phyloP scores from a whole-genome alignment of 495 filamentous ascomycete species.

The Tuber umbilicatum region DNA sequence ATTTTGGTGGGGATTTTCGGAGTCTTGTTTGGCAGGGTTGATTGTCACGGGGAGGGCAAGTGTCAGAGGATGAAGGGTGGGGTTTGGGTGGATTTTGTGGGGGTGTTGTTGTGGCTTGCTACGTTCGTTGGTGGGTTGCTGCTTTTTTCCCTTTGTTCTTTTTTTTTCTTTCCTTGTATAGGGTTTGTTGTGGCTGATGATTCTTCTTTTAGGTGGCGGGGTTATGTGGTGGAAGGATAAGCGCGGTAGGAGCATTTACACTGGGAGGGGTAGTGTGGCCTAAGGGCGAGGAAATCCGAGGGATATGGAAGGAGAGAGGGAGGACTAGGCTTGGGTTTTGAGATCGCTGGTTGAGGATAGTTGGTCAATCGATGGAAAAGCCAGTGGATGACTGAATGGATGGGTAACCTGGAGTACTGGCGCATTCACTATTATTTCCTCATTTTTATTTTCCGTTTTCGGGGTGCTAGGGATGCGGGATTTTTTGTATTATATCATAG shows the following conservation, averaged over 20 bases:
- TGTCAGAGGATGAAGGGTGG: conserved; percentile 59
- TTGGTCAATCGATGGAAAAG: not conserved
- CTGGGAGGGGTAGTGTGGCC: conserved; percentile 30
- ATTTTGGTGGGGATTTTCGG: conserved; percentile 62
- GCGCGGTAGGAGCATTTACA: conserved; percentile 22
- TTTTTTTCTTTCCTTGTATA: not conserved
- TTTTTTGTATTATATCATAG: not conserved
- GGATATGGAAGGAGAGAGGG: not conserved
- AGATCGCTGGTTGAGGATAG: not conserved
- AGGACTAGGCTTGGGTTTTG: not conserved
- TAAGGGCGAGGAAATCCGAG: conserved; percentile 7
- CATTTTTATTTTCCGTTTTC: not conserved
- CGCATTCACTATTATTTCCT: conserved; percentile 3
- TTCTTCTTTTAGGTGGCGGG: conserved; percentile 18
- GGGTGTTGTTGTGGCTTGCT: conserved; percentile 56
- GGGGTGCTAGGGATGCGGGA: not conserved
- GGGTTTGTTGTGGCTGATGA: not conserved
- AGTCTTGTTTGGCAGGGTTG: conserved; percentile 53
- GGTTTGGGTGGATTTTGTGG: conserved; percentile 60
- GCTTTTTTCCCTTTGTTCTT: not conserved
- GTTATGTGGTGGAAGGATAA: conserved; percentile 33
- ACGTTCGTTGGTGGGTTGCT: conserved; percentile 43
- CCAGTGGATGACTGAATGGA: not conserved
- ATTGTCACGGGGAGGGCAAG: conserved; percentile 46
- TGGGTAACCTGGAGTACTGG: not conserved